Evolutionary conservation across 257 asterid genomes (phyloP), one percentile per base, ranked within the genome.

Genomic region (Plectranthus barbatus): DNA sequence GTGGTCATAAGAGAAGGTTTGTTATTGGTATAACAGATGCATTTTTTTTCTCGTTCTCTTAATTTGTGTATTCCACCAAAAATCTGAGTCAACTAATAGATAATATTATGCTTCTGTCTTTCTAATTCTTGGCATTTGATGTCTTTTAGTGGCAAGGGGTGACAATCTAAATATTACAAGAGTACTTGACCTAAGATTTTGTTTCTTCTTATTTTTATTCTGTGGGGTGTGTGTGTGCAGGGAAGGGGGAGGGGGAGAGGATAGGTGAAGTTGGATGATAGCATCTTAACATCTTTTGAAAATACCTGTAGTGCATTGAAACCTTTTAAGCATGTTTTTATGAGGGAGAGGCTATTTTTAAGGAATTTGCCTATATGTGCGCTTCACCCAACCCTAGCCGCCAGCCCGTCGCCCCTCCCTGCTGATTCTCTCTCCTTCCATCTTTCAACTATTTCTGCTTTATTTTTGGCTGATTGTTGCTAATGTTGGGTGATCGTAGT

Each of bases 1-100:
- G 90, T 76, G 97, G 81, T 63, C 83, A 85, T 66, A 90, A 79
- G 74, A 83, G 74, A 70, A 85, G 99, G 96, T 93, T 63, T 54
- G 55, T n/a, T 37, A 52, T 55, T 14, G 64, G 53, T 61, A 44
- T 62, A 1, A 51, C 45, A 20, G 33, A 48, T 72, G 34, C 60
- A 62, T 44, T 6, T 6, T 45, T 33, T 71, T 45, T 66, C 33
- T 68, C 1, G 10, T 50, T 26, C 40, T 5, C 15, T 26, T 4
- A 13, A 41, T 65, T 77, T 63, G 19, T 62, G 21, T 39, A 14
- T 50, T 49, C 15, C 40, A 49, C 52, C 45, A 48, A 53, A 42
- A 56, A 9, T 66, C 39, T 20, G 48, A 66, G 48, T 60, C 37
- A 37, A 26, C 55, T 39, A 29, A 44, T 50, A 26, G 64, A 39